Evolutionary conservation across 2,329 filamentous ascomycete species (phyloP), one percentile per base, ranked within the genome.

Genomic region (Aspergillus bombycis): DNA sequence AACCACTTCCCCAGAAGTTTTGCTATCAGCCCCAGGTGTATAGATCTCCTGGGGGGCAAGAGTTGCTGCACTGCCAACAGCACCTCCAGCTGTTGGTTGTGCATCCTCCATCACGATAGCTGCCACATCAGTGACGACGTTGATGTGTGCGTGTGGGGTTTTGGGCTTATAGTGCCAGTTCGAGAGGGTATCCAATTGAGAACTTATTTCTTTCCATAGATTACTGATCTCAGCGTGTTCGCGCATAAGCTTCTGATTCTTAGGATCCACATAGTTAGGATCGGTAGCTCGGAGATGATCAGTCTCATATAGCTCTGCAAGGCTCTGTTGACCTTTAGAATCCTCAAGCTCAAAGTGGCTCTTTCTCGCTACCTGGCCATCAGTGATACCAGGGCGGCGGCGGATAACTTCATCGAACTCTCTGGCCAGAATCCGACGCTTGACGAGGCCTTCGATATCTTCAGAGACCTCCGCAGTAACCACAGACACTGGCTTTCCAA

Each of bases 81-180:
- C 86, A 48, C 91, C 92, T 72, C 89, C 89, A 50, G 91, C 91
- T 19, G 91, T 90, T 9, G 95, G 94, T 71, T 96, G 91, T 1
- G 93, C 94, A 74, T 99, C 95, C 81, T 99, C 95, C 91, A 98
- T 96, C 69, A 87, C 86, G 68, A 98, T 89, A 4, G 92, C 93
- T n/a, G 94, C 92, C 4, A 95, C 92, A 78, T 98, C 94, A 30
- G 92, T 86, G 38, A 97, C 90, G 61, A 97, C 91, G 50, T 92
- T 94, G 66, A 99, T 87, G 53, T 88, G 87, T n/a, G 92, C 88
- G 58, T 90, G 90, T 2, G 90, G 86, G 12, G 92, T 89, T 81
- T 94, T 96, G 60, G 95, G 95, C 78, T 92, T 94, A 86, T 97
- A 97, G 80, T 97, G 91, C 89, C 93, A 96, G 76, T 91, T 96